Percentiles rank a stretch among this genome's conserved stretches.
These are phyloP conservation scores for Saposhnikovia divaricata DNA, from an alignment of 129 eudicot species.

Conservation along the genomic window DNA sequence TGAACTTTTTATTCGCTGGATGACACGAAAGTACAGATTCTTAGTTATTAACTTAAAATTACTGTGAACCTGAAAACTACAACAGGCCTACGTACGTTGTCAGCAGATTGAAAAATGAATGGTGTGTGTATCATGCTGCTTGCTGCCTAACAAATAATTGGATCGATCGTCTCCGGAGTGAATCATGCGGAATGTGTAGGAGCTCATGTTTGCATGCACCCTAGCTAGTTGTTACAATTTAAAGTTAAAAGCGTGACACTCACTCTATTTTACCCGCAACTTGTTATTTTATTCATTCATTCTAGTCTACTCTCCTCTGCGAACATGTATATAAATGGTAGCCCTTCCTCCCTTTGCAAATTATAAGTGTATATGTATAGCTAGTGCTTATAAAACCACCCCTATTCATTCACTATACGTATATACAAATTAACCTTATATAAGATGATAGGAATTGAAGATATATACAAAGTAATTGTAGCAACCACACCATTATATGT, in stretches of 20 bases:
- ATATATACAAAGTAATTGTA: constrained; percentile 67
- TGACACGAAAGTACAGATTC: not conserved
- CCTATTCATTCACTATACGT: not conserved
- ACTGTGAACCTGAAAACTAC: not conserved
- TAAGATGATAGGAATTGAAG: constrained; percentile 69
- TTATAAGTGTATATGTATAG: not conserved
- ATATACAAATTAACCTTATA: not conserved
- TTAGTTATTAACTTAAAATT: no score
- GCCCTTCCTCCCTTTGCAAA: not conserved
- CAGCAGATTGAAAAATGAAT: not conserved
- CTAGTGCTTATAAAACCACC: not conserved
- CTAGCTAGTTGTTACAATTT: not conserved
- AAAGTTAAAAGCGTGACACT: not conserved
- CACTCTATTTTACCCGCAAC: not conserved
- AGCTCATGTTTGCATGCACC: not conserved
- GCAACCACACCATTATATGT: constrained; percentile 77
- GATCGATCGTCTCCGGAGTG: not conserved
- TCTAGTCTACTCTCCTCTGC: not conserved
- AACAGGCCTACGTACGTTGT: not conserved
- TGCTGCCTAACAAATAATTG: not conserved
- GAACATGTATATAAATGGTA: constrained; percentile 28
- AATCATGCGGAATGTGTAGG: not conserved
- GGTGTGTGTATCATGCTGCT: constrained; percentile 5
- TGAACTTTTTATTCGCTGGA: no score
- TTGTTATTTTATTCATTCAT: not conserved